Base-by-base conservation (phyloP, 371 early-diverging fungal species). In the Mortierella sp. region DNA sequence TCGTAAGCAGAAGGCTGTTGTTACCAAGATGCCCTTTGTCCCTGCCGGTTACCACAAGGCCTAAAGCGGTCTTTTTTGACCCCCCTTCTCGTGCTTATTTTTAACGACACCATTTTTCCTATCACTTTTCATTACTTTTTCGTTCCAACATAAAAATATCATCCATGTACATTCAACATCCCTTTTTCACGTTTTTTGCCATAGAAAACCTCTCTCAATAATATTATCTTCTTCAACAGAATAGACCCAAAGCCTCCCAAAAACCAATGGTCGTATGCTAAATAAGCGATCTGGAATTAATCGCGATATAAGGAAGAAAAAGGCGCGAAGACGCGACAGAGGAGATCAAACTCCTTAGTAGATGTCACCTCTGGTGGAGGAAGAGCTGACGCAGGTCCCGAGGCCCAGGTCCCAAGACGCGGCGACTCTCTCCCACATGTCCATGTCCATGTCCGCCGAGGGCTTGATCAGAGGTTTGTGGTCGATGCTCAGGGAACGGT, bases 1-100 rank as follows among this genome's bases (percentile, higher is more conserved):
- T 82, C 93, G 93, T 83, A 76, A 95, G 60, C 96, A 97, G 79
- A 91, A 93, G 75, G 98, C 98, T 29, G 87, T 86, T 48, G 94
- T 99, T 32, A 93, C 93, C 83, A 99, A 98, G 91, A 97, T 99
- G 98, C 99, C 99, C 43, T 99, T 99, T 90, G 97, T 97, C 41
- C 93, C 94, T 55, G 88, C 95, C 44, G 91, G 91, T n/a, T 97
- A 97, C 89, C 93, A 94, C 91, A 94, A 93, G 77, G 49, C 77
- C 27, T 86, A 86, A 82, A 56, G 18, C 16, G n/a, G 32, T 21
- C n/a, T 8, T 16, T n/a, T 29, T 38, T 41, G 7, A n/a, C 38
- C 29, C 49, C 74, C 48, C 18, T 35, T 29, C 55, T 70, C 10
- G 7, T 60, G 11, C 16, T 18, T 11, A 63, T 21, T 35, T 63